These are phyloP conservation scores for Thielaviopsis euricoi DNA, from an alignment of 2,329 filamentous ascomycete genomes.

Conservation along the genomic window DNA sequence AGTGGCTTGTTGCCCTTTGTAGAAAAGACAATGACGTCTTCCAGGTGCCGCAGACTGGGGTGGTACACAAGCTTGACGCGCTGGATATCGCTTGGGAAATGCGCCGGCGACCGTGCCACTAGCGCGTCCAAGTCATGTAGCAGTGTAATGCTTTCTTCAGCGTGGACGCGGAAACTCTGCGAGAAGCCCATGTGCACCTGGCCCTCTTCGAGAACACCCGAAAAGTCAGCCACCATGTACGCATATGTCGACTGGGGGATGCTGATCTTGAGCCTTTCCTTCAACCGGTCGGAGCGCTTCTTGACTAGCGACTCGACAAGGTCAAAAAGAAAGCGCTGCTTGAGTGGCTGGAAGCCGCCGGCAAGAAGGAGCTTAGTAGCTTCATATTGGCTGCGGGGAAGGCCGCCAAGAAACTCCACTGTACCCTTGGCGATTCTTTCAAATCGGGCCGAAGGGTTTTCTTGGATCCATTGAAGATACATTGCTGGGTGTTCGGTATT, in stretches of 20 bases:
- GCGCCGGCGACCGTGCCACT: slow-evolving; percentile 52
- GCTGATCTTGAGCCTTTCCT: slow-evolving; percentile 41
- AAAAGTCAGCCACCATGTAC: slow-evolving; percentile 54
- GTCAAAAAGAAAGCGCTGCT: slow-evolving; percentile 31
- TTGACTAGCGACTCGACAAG: slow-evolving; percentile 30
- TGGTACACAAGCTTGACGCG: slow-evolving; percentile 42
- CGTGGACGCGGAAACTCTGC: slow-evolving; percentile 39
- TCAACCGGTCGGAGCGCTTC: slow-evolving; percentile 35
- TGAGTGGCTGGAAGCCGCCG: slow-evolving; percentile 39
- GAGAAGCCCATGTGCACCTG: slow-evolving; percentile 57
- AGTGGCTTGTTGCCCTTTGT: slow-evolving; percentile 42
- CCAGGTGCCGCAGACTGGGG: slow-evolving; percentile 47
- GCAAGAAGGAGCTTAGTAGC: slow-evolving; percentile 37
- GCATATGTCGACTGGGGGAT: slow-evolving; percentile 45
- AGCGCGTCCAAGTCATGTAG: slow-evolving; percentile 44
- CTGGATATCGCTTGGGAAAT: slow-evolving; percentile 57
- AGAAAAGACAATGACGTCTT: slow-evolving; percentile 68
- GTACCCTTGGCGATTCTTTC: slow-evolving; percentile 24
- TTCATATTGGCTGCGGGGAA: slow-evolving; percentile 35
- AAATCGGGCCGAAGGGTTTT: slow-evolving; percentile 20
- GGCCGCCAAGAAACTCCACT: slow-evolving; percentile 29
- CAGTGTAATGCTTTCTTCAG: slow-evolving; percentile 31
- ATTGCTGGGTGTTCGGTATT: slow-evolving; percentile 23
- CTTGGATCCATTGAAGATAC: slow-evolving; percentile 38
- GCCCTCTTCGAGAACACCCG: slow-evolving; percentile 39